Percentiles rank a stretch among this genome's conserved stretches.
Conservation (phyloP, 1,139 yeast species). For the Scheffersomyces titani region DNA sequence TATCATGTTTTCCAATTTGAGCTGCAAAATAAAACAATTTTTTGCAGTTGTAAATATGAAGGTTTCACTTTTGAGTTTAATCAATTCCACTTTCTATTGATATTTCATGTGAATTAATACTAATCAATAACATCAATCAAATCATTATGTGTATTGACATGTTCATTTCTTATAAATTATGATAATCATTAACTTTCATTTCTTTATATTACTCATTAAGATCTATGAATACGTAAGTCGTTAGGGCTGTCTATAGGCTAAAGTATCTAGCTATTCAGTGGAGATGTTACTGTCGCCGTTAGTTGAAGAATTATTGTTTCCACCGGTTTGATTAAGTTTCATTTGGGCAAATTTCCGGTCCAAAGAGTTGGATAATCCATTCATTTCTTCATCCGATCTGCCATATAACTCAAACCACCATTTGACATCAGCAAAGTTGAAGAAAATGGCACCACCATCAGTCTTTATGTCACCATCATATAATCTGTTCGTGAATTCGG, state of each 20-base stretch:
- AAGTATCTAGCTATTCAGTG: background rate
- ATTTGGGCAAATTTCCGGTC: conserved; percentile 46
- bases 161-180: background rate
- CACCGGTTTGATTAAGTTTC: conserved; percentile 16
- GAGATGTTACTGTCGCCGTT: background rate
- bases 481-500: conserved; percentile 63
- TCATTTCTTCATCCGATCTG: conserved; percentile 78
- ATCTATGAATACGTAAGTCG: background rate
- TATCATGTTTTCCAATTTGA: background rate
- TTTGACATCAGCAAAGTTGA: conserved; percentile 65
- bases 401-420: conserved; percentile 93
- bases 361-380: conserved; percentile 50
- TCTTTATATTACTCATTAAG: background rate
- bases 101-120: too few relatives aligned
- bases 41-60: too few relatives aligned
- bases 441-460: conserved; percentile 55
- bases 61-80: too few relatives aligned
- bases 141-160: too few relatives aligned
- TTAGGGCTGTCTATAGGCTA: background rate
- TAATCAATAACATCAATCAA: too few relatives aligned
- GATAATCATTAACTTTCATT: too few relatives aligned
- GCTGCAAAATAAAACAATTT: background rate
- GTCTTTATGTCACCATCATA: conserved; percentile 35
- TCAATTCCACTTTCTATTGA: background rate
- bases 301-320: background rate